A percentile compares a stretch with the other conserved stretches of the same genome.
phyloP scores from a whole-genome alignment of 306 rosid species.

The Vachellia pachyceras region DNA sequence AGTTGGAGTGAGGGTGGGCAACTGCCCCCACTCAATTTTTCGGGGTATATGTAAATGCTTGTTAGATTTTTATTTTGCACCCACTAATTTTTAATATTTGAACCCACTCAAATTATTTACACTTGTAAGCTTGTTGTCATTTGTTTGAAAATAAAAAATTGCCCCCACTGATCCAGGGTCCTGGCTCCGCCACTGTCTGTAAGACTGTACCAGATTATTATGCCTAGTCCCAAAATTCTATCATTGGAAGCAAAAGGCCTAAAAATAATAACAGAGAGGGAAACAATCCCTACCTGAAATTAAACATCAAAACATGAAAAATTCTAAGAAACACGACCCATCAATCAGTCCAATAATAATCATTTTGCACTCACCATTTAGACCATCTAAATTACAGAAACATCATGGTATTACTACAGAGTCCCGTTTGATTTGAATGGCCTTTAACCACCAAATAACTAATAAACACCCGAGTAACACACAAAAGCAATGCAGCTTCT shows the following conservation, averaged over 20 bases:
- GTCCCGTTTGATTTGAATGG: neutral
- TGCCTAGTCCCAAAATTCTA: neutral
- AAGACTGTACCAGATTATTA: neutral
- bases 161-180: no score
- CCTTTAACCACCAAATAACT: no score
- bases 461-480: neutral
- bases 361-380: neutral
- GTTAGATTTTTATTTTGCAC: no score
- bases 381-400: neutral
- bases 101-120: no score
- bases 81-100: no score
- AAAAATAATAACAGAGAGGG: neutral
- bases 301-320: neutral
- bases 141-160: no score
- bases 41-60: no score
- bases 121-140: no score
- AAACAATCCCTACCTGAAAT: neutral
- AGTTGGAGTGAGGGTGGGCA: no score
- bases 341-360: neutral
- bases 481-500: conserved; percentile 25
- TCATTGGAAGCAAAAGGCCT: neutral
- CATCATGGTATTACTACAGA: neutral
- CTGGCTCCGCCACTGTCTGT: no score
- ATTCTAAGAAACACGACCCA: neutral
- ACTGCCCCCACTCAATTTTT: no score